These are phyloP conservation scores for Aspergillus novofumigatus DNA, from an alignment of 2,329 filamentous ascomycete species.

Conservation along the genomic window DNA sequence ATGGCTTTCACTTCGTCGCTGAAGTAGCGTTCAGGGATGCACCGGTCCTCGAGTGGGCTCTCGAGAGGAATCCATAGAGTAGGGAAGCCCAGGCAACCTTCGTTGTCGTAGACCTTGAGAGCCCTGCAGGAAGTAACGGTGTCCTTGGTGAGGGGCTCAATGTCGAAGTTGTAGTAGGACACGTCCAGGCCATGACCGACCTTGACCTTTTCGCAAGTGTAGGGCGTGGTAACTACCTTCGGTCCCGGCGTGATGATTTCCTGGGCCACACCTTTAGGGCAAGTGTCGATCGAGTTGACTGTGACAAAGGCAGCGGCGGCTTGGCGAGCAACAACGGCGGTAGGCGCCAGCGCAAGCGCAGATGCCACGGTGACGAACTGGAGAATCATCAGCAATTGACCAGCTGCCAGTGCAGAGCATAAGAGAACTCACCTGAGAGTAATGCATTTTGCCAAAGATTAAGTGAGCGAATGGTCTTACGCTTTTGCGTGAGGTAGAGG, in stretches of 20 bases:
- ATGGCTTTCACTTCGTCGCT: conserved; percentile 3
- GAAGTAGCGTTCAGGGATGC: conserved; percentile 7
- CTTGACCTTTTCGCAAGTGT: conserved; percentile 10
- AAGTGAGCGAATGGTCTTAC: not conserved
- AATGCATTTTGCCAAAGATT: not conserved
- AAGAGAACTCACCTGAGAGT: conserved; percentile 1
- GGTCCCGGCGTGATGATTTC: not conserved
- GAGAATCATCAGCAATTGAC: not conserved
- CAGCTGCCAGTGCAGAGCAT: not conserved
- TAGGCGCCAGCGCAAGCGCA: conserved; percentile 10
- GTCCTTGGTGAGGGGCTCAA: conserved; percentile 8
- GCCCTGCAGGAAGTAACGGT: conserved; percentile 8
- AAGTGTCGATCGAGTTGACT: conserved; percentile 10
- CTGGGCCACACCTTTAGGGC: conserved; percentile 1
- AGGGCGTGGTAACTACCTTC: not conserved
- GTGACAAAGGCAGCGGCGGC: conserved; percentile 9
- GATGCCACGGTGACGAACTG: conserved; percentile 7
- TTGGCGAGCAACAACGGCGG: conserved; percentile 8
- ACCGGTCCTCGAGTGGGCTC: conserved; percentile 1
- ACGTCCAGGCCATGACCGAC: conserved; percentile 12
- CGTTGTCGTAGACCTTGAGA: conserved; percentile 12
- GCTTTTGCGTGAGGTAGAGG: not conserved
- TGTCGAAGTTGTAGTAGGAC: conserved; percentile 13
- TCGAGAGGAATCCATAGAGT: conserved; percentile 9
- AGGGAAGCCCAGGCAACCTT: conserved; percentile 11